These are phyloP conservation scores for Lachnellula occidentalis DNA, from an alignment of 2,329 filamentous ascomycete genomes.

Conservation along the genomic window DNA sequence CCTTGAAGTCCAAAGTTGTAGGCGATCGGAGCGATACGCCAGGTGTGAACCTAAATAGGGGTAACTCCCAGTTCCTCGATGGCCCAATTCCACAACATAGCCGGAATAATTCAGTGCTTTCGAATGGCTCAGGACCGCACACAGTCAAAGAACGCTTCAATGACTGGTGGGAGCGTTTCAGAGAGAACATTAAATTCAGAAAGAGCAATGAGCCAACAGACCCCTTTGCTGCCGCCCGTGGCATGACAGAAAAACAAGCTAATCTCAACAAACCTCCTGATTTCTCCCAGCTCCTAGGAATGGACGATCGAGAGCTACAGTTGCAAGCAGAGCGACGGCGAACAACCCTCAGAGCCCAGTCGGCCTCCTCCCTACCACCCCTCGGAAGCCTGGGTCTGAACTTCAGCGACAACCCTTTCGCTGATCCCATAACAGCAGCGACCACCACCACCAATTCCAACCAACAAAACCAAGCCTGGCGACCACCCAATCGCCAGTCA, in stretches of 20 bases:
- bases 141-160: conserved; percentile 33
- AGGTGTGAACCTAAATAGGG: conserved; percentile 46
- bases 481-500: not conserved
- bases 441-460: not conserved
- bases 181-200: conserved; percentile 35
- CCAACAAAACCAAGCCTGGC: not conserved
- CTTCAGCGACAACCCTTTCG: conserved; percentile 26
- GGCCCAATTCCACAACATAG: conserved; percentile 33
- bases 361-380: conserved; percentile 12
- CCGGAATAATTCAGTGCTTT: conserved; percentile 33
- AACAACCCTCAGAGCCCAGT: conserved; percentile 13
- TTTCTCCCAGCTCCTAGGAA: conserved; percentile 26
- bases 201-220: conserved; percentile 32
- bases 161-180: conserved; percentile 43
- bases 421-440: conserved; percentile 16
- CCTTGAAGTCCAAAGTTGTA: conserved; percentile 25
- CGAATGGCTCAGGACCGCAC: conserved; percentile 9
- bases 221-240: conserved; percentile 33
- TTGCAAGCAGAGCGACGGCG: conserved; percentile 22
- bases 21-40: conserved; percentile 31
- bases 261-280: conserved; percentile 17
- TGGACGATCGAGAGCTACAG: conserved; percentile 26
- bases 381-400: conserved; percentile 26
- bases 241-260: conserved; percentile 24
- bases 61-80: conserved; percentile 47